phyloP scores from a whole-genome alignment of 371 early-diverging fungal species.

The Apophysomyces elegans region DNA sequence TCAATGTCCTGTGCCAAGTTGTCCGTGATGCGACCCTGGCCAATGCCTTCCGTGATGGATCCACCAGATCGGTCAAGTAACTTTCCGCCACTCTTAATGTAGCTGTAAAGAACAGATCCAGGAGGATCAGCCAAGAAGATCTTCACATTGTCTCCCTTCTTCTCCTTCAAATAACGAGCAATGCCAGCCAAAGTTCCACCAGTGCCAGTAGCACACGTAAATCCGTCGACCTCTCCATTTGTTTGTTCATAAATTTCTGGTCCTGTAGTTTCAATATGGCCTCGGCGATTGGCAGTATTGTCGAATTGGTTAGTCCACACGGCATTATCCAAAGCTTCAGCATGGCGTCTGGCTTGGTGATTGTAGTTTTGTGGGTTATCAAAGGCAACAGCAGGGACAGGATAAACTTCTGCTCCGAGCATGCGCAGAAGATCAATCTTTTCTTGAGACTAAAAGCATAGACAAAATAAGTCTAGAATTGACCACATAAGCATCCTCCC shows the following conservation, averaged over 20 bases:
- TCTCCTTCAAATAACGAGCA: constrained; percentile 80
- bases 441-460: constrained; percentile 71
- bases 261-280: constrained; percentile 94
- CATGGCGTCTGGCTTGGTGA: constrained; percentile 89
- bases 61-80: constrained; percentile 70
- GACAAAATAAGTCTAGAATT: background rate
- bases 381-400: constrained; percentile 90
- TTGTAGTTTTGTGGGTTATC: constrained; percentile 95
- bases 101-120: constrained; percentile 86
- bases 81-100: constrained; percentile 74
- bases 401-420: constrained; percentile 90
- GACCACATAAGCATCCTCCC: background rate
- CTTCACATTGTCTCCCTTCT: constrained; percentile 68
- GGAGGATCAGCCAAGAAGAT: constrained; percentile 93
- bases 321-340: constrained; percentile 80
- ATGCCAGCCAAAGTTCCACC: constrained; percentile 93
- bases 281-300: constrained; percentile 85
- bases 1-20: constrained; percentile 83
- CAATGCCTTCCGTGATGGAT: constrained; percentile 92
- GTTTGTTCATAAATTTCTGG: constrained; percentile 94
- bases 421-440: constrained; percentile 91
- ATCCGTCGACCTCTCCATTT: constrained; percentile 80
- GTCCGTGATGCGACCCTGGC: constrained; percentile 94
- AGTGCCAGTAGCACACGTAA: constrained; percentile 92
- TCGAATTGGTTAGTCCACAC: constrained; percentile 97